These are phyloP conservation scores for Acanthamoeba lenticulata DNA, from an alignment of 208 protist species.

Conservation along the genomic window DNA sequence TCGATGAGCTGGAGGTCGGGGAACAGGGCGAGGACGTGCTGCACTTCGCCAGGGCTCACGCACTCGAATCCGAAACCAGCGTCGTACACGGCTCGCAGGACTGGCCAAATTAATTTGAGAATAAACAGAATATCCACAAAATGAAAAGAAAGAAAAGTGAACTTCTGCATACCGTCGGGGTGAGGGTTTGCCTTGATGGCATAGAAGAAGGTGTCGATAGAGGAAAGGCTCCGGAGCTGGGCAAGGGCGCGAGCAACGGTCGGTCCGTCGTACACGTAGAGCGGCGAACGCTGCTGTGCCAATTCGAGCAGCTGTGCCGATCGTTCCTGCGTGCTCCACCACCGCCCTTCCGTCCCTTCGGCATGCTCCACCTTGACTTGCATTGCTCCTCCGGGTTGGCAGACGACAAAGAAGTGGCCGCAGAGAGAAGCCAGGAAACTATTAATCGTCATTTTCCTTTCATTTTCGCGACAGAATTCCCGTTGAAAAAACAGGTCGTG, in stretches of 20 bases:
- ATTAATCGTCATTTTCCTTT: no score
- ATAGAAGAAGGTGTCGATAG: conserved; percentile 50
- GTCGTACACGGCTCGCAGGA: background rate
- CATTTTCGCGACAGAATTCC: no score
- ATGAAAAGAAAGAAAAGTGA: background rate
- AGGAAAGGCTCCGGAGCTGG: conserved; percentile 3
- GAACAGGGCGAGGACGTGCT: background rate
- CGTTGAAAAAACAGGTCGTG: no score
- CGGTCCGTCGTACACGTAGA: conserved; percentile 44
- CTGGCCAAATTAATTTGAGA: background rate
- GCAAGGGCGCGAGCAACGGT: background rate
- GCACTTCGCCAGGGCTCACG: conserved; percentile 39
- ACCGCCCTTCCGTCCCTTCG: background rate
- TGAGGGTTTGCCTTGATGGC: conserved; percentile 65
- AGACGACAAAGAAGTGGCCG: no score
- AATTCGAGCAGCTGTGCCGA: background rate
- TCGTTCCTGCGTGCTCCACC: background rate
- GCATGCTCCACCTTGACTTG: no score
- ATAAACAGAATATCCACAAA: background rate
- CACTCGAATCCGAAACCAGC: conserved; percentile 60
- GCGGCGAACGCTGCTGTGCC: background rate
- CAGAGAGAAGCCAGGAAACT: no score
- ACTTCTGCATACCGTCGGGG: background rate
- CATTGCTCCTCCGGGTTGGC: no score
- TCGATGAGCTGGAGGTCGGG: background rate